A percentile compares a stretch with the other conserved stretches of the same genome.
These are phyloP conservation scores for Spergularia marina DNA, from an alignment of 148 eudicot genomes.

Conservation along the genomic window DNA sequence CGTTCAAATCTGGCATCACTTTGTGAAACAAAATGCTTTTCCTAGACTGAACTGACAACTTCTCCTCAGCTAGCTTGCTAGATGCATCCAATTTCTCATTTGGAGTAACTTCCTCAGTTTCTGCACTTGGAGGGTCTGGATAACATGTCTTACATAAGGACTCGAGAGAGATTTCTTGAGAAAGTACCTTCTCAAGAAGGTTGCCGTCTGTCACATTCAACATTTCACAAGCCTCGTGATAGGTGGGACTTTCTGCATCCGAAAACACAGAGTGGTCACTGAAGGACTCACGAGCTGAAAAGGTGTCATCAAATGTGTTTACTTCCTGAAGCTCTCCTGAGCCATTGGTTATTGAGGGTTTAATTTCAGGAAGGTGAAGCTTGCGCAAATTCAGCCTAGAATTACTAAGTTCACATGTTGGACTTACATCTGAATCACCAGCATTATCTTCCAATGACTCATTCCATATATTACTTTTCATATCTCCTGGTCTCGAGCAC, in stretches of 20 bases:
- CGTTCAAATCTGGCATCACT: constrained; percentile 17
- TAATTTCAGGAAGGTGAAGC: neutral
- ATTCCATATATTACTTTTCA: neutral
- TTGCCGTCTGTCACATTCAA: constrained; percentile 16
- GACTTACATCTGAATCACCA: neutral
- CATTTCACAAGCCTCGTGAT: constrained; percentile 7
- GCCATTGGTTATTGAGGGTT: constrained; percentile 2
- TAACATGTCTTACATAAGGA: neutral
- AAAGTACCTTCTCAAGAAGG: constrained; percentile 21
- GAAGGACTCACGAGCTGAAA: constrained; percentile 14
- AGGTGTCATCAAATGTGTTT: constrained; percentile 21
- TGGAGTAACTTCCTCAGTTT: constrained; percentile 11
- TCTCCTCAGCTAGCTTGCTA: constrained; percentile 15
- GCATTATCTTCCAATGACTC: neutral
- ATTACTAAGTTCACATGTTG: constrained; percentile 1
- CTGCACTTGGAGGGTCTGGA: constrained; percentile 1
- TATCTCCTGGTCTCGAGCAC: constrained; percentile 24
- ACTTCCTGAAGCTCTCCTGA: constrained; percentile 21
- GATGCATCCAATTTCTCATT: constrained; percentile 17
- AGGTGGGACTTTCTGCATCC: constrained; percentile 21
- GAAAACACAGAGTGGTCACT: constrained; percentile 14
- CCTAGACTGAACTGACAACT: constrained; percentile 25
- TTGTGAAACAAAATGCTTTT: constrained; percentile 15
- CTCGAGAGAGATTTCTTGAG: constrained; percentile 8
- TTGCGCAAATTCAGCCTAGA: constrained; percentile 12